A percentile compares a stretch with the other conserved stretches of the same genome.
These are phyloP conservation scores for Phellopilus nigrolimitatus DNA, from an alignment of 1,284 basidiomycete genomes.

Conservation along the genomic window DNA sequence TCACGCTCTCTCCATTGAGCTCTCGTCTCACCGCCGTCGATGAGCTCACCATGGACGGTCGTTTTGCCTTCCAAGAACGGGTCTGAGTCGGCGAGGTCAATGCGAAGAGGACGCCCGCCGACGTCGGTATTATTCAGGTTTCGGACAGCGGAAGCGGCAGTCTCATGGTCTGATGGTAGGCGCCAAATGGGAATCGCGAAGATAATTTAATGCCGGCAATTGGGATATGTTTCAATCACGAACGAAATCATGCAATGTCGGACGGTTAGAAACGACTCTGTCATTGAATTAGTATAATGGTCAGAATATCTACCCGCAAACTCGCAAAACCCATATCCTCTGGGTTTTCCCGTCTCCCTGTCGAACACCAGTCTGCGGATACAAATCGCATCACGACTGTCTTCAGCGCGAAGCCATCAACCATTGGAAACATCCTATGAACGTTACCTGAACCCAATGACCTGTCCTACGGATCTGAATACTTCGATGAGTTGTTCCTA, in stretches of 20 bases:
- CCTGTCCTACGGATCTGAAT: constrained; percentile 83
- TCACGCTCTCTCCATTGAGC: constrained; percentile 51
- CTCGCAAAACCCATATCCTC: constrained; percentile 97
- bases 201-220: neutral
- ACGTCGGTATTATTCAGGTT: constrained; percentile 72
- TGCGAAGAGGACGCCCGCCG: constrained; percentile 66
- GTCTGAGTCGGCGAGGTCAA: constrained; percentile 58
- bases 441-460: constrained; percentile 78
- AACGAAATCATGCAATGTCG: constrained; percentile 19
- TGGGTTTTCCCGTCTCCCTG: constrained; percentile 90
- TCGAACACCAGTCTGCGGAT: constrained; percentile 87
- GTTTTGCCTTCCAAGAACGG: constrained; percentile 47
- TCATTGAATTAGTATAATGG: constrained; percentile 37
- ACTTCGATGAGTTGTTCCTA: constrained; percentile 79
- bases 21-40: constrained; percentile 54
- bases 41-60: constrained; percentile 56
- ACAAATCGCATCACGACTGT: too few species aligned
- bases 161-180: constrained; percentile 78
- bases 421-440: too few species aligned
- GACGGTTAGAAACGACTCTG: constrained; percentile 16
- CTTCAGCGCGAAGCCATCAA: too few species aligned
- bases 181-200: neutral
- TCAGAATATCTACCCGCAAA: constrained; percentile 73
- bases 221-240: constrained; percentile 16
- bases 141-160: constrained; percentile 72